These are phyloP conservation scores for Lentinus brumalis DNA, from an alignment of 768 basidiomycete genomes.

Conservation along the genomic window DNA sequence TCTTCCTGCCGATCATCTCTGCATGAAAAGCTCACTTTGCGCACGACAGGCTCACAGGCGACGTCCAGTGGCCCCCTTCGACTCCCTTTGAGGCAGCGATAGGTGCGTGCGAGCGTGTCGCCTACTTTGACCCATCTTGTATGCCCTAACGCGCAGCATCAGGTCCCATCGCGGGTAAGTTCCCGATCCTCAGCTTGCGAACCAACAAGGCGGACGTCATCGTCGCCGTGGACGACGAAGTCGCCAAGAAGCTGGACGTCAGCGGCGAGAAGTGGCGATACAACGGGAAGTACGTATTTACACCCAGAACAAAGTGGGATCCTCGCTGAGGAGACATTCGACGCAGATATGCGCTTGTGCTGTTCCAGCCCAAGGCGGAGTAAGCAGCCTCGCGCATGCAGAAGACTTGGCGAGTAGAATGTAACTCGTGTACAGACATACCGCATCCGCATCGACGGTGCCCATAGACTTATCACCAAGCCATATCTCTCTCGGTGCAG, in stretches of 20 bases:
- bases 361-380: slow-evolving; percentile 23
- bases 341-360: slow-evolving; percentile 29
- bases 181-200: slow-evolving; percentile 82
- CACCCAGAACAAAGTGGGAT: not conserved
- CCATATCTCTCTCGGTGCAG: no score
- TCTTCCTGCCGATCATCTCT: not conserved
- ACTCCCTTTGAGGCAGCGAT: slow-evolving; percentile 75
- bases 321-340: not conserved
- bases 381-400: not conserved
- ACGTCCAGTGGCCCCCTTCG: slow-evolving; percentile 83
- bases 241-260: slow-evolving; percentile 67
- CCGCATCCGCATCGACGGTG: not conserved
- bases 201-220: slow-evolving; percentile 97
- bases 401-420: not conserved
- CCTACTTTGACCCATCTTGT: not conserved
- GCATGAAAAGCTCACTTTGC: not conserved
- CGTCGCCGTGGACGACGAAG: slow-evolving; percentile 72
- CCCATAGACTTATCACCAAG: not conserved
- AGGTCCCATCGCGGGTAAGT: slow-evolving; percentile 79
- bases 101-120: slow-evolving; percentile 42
- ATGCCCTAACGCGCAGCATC: not conserved
- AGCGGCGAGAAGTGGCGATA: slow-evolving; percentile 74
- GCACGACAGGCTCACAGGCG: slow-evolving; percentile 75
- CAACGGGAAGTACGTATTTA: slow-evolving; percentile 66
- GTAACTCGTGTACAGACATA: not conserved